These are phyloP conservation scores for Elongisporangium senticosum DNA, from an alignment of 352 stramenopile genomes.

Conservation along the genomic window DNA sequence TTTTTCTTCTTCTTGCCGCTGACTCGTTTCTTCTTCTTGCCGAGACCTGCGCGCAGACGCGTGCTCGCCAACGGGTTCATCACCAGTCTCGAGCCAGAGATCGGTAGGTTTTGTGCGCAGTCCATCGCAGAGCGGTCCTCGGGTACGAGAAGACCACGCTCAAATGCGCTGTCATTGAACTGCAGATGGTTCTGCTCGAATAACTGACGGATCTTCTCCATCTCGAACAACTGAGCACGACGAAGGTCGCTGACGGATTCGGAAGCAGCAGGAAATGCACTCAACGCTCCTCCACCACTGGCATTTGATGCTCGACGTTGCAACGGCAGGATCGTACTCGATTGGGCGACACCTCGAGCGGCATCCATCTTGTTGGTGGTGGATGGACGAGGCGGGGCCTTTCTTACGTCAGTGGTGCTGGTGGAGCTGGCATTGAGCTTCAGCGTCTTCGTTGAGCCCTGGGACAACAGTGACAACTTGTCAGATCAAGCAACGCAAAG, in stretches of 20 bases:
- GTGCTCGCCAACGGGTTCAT: constrained; percentile 37
- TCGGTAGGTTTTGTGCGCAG: constrained; percentile 45
- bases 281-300: not conserved
- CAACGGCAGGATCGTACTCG: not conserved
- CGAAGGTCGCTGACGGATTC: constrained; percentile 50
- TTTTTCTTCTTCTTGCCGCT: constrained; percentile 35
- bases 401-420: not conserved
- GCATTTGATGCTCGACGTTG: not conserved
- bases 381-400: not conserved
- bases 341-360: not conserved
- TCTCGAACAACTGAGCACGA: constrained; percentile 41
- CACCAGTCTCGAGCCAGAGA: constrained; percentile 37
- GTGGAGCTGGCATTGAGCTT: not conserved
- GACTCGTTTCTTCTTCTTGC: constrained; percentile 35
- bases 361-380: not conserved
- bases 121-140: constrained; percentile 48
- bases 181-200: constrained; percentile 51
- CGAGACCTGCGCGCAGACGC: constrained; percentile 20
- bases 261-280: not conserved
- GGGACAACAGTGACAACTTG: not conserved
- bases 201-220: constrained; percentile 57
- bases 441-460: not conserved
- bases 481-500: too few species aligned
- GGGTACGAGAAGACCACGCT: constrained; percentile 51
- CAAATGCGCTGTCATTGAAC: constrained; percentile 29